Evolutionary conservation across 139 green algal genomes (phyloP), one percentile per base, ranked within the genome.

Genomic region (Volvox reticuliferus): DNA sequence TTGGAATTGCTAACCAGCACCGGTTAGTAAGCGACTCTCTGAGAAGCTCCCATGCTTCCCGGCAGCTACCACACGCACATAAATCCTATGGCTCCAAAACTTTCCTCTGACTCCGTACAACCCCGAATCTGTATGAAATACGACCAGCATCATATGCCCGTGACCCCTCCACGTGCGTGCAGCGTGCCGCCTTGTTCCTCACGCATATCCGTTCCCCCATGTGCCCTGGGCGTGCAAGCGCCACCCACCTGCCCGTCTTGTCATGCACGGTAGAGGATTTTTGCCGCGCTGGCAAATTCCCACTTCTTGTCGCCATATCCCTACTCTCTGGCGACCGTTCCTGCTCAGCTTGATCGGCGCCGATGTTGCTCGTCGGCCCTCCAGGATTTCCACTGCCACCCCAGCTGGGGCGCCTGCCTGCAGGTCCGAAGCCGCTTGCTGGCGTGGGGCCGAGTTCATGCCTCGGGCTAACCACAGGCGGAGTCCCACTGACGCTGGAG

Each of bases 181-280:
- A 5, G 44, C 9, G n/a, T n/a, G n/a, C n/a, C n/a, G 5, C 44
- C 44, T 55, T 9, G 44, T 55, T 55, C 44, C 44, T n/a, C n/a
- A 55, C 44, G 9, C 44, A 55, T 14, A 5, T 55, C 44, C 44
- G 44, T 9, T 55, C 44, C 5, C 44, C 5, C 44, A 14, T 55
- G 44, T 55, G 44, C 44, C 44, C 5, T 55, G 26, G 28, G 1
- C 28, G 28, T 22, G 26, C 73, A 35, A 36, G 28, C 33, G 32
- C 32, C 76, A 33, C 75, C 16, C 75, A 55, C 75, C 75, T 81
- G 75, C 75, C 75, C 75, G 75, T 81, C 75, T 81, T 81, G 5
- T 81, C 75, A 18, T 17, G 30, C 75, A 35, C 12, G 30, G 20
- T 55, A 9, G 44, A 28, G 75, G 75, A 81, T 35, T 81, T 81